Percentiles rank a stretch among this genome's conserved stretches.
Conservation (phyloP, 1,139 yeast genomes). For the Candida sojae region DNA sequence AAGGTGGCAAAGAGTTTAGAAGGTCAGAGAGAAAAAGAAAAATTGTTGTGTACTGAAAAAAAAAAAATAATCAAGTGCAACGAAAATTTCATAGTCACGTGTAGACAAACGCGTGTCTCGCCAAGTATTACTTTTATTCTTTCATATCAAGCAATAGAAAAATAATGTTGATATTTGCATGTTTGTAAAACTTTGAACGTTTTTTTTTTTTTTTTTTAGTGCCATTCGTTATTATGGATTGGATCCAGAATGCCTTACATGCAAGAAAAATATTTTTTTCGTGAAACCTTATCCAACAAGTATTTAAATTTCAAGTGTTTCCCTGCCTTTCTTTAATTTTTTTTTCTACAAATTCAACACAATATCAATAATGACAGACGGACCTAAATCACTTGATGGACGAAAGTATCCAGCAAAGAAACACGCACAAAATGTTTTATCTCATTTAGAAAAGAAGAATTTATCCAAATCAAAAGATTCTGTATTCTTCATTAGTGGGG, state of each 20-base stretch:
- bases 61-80: neutral
- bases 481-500: constrained; percentile 67
- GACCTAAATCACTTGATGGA: constrained; percentile 23
- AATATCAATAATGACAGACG: constrained; percentile 11
- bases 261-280: neutral
- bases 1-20: constrained; percentile 1
- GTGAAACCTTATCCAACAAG: neutral
- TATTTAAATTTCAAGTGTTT: neutral
- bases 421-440: constrained; percentile 58
- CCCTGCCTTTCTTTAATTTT: neutral
- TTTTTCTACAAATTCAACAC: neutral
- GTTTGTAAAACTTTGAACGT: neutral
- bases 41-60: neutral
- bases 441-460: constrained; percentile 36
- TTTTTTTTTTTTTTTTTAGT: neutral
- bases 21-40: constrained; percentile 1
- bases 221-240: neutral
- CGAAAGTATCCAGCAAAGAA: constrained; percentile 73
- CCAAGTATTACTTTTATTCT: no score
- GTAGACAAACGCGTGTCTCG: neutral
- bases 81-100: neutral
- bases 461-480: constrained; percentile 17
- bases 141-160: no score
- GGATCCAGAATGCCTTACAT: constrained; percentile 1
- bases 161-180: no score